Conservation (phyloP, 23 red algal genomes). For the Rhodosorus marinus region DNA sequence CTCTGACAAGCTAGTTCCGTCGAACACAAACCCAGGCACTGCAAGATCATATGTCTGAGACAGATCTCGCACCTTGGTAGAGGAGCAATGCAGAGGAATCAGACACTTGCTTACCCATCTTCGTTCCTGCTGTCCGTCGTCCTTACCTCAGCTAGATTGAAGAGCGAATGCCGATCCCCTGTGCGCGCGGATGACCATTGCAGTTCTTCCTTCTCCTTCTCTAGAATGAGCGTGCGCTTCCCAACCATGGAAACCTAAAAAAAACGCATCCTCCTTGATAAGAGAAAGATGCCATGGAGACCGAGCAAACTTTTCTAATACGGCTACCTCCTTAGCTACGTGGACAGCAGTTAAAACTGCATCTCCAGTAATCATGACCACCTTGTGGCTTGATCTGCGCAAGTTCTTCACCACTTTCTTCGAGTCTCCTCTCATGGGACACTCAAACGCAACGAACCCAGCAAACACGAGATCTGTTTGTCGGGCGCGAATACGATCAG, state of each 20-base stretch:
- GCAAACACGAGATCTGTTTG: conserved; percentile 61
- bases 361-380: conserved; percentile 90
- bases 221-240: conserved; percentile 56
- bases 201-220: conserved; percentile 12
- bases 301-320: conserved; percentile 37
- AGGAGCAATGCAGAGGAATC: conserved; percentile 16
- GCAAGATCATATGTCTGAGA: conserved; percentile 53
- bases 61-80: conserved; percentile 9
- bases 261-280: no score
- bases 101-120: no score
- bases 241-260: no score
- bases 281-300: no score
- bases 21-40: conserved; percentile 59
- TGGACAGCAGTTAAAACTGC: conserved; percentile 71
- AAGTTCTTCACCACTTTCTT: conserved; percentile 41
- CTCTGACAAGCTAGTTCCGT: conserved; percentile 9
- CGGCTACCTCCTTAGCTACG: conserved; percentile 71
- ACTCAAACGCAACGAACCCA: conserved; percentile 85
- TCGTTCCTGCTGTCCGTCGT: no score
- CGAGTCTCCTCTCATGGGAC: conserved; percentile 72
- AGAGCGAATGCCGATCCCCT: no score
- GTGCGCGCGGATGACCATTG: no score
- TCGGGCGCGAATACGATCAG: no score
- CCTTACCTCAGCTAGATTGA: no score
- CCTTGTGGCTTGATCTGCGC: conserved; percentile 46